phyloP scores from a whole-genome alignment of 2,329 filamentous ascomycete genomes.

The Acarospora socialis region DNA sequence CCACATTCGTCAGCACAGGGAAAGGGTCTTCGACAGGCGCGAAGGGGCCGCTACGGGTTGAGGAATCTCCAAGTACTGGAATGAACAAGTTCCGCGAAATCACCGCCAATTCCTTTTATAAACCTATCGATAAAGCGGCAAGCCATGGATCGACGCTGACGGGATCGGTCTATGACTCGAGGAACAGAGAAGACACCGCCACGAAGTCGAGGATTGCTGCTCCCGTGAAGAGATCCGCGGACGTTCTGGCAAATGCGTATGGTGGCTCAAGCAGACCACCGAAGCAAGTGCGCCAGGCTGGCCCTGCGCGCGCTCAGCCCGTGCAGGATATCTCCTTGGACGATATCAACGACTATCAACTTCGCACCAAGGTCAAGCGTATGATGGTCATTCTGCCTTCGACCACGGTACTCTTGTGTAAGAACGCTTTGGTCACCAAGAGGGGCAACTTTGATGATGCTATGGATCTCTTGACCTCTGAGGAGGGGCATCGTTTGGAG shows the following conservation, averaged over 20 bases:
- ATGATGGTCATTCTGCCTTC: slow-evolving; percentile 36
- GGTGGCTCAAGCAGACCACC: slow-evolving; percentile 21
- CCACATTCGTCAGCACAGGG: slow-evolving; percentile 37
- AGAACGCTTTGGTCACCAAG: slow-evolving; percentile 35
- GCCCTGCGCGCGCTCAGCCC: slow-evolving; percentile 33
- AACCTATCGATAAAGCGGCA: slow-evolving; percentile 17
- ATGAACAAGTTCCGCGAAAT: slow-evolving; percentile 30
- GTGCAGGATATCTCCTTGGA: slow-evolving; percentile 32
- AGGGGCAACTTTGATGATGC: slow-evolving; percentile 43
- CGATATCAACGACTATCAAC: slow-evolving; percentile 36
- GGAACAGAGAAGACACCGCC: slow-evolving; percentile 1
- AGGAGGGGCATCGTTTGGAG: slow-evolving; percentile 20
- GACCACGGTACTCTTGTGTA: slow-evolving; percentile 32
- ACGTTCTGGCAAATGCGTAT: slow-evolving; percentile 32
- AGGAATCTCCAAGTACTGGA: slow-evolving; percentile 13
- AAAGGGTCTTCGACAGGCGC: slow-evolving; percentile 25
- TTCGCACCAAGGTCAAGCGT: slow-evolving; percentile 37
- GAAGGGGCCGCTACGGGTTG: slow-evolving; percentile 26
- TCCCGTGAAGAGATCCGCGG: slow-evolving; percentile 25
- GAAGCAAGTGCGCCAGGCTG: slow-evolving; percentile 27
- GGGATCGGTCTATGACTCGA: slow-evolving; percentile 3
- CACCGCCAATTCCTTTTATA: slow-evolving; percentile 28
- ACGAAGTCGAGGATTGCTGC: slow-evolving; percentile 11
- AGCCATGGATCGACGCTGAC: slow-evolving; percentile 4
- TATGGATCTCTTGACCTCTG: slow-evolving; percentile 30